Percentiles rank a stretch among this genome's conserved stretches.
These are phyloP conservation scores for Sanghuangporus baumii DNA, from an alignment of 1,284 basidiomycete species.

Conservation along the genomic window DNA sequence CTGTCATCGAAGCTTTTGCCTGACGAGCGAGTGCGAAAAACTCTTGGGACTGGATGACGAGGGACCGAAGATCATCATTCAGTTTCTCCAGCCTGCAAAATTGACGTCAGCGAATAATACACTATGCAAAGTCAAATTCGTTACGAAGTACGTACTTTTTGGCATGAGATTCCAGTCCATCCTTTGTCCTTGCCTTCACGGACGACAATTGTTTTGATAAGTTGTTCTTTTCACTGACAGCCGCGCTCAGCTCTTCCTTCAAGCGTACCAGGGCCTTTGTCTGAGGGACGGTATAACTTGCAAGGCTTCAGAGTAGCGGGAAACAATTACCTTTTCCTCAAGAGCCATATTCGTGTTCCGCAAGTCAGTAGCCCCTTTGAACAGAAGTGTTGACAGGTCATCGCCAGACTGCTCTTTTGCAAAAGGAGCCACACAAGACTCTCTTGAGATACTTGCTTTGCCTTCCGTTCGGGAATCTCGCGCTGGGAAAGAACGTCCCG, in stretches of 20 bases:
- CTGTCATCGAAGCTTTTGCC: background rate
- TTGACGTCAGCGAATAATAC: background rate
- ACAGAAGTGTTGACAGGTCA: conserved; percentile 12
- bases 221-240: conserved; percentile 6
- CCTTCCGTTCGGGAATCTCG: too few relatives aligned
- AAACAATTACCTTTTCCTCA: conserved; percentile 11
- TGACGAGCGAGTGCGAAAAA: background rate
- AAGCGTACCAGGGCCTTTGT: conserved; percentile 4
- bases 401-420: background rate
- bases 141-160: conserved; percentile 7
- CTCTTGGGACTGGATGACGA: conserved; percentile 7
- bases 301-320: background rate
- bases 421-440: background rate
- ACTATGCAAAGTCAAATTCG: background rate
- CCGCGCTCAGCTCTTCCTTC: conserved; percentile 2
- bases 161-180: background rate
- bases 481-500: background rate
- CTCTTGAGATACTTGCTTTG: background rate
- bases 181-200: conserved; percentile 11
- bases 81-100: conserved; percentile 3
- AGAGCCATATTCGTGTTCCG: conserved; percentile 9
- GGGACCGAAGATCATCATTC: background rate
- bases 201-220: background rate
- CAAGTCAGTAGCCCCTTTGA: conserved; percentile 17
- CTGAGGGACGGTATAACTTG: background rate